phyloP scores from a whole-genome alignment of 495 filamentous ascomycete species.

The Astrothelium macrocarpum region DNA sequence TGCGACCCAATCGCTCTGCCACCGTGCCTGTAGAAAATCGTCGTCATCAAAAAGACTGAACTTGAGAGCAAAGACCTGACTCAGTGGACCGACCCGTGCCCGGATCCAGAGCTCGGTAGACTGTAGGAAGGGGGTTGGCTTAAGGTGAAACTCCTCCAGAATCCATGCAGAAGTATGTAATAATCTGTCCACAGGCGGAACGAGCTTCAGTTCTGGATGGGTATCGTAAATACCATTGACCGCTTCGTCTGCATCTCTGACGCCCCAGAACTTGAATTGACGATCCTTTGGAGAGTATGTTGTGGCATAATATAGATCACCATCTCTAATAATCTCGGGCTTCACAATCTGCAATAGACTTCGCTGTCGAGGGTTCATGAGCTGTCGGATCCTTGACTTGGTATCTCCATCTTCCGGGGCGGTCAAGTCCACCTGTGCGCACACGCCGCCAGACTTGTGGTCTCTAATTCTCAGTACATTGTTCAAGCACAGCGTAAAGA shows the following conservation, averaged over 20 bases:
- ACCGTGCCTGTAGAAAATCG: slow-evolving; percentile 40
- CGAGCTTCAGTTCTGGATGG: slow-evolving; percentile 49
- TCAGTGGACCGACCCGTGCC: slow-evolving; percentile 73
- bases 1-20: slow-evolving; percentile 62
- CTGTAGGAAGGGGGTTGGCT: slow-evolving; percentile 40
- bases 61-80: slow-evolving; percentile 51
- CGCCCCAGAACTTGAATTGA: slow-evolving; percentile 92
- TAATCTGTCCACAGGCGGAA: slow-evolving; percentile 56
- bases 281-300: slow-evolving; percentile 81
- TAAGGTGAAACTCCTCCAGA: slow-evolving; percentile 82
- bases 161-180: slow-evolving; percentile 51
- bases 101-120: slow-evolving; percentile 69
- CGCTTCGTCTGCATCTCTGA: slow-evolving; percentile 52
- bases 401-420: slow-evolving; percentile 40
- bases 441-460: slow-evolving; percentile 58
- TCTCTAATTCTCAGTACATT: slow-evolving; percentile 86
- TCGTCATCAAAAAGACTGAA: slow-evolving; percentile 30
- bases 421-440: slow-evolving; percentile 63
- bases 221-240: slow-evolving; percentile 59
- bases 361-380: slow-evolving; percentile 65
- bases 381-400: slow-evolving; percentile 47
- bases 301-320: slow-evolving; percentile 59
- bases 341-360: slow-evolving; percentile 66
- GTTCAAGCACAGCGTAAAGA: slow-evolving; percentile 79
- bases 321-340: slow-evolving; percentile 40